Evolutionary conservation across 2,329 filamentous ascomycete genomes (phyloP).

Genomic region (Colletotrichum sp.): DNA sequence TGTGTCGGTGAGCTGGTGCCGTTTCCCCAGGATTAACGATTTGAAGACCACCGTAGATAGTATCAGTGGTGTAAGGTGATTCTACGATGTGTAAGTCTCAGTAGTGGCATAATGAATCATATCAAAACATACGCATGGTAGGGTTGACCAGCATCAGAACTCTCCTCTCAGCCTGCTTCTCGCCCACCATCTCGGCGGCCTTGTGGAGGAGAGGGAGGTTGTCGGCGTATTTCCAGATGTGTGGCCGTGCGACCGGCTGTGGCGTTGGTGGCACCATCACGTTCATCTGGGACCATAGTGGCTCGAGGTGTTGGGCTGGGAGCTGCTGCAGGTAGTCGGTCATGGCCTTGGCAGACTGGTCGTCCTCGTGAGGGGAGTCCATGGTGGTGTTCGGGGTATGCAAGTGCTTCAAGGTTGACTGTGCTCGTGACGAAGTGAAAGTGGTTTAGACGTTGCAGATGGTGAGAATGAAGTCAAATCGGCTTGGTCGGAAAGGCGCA

Average conservation of each 20-base stretch:
- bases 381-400: neutral
- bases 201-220: conserved; percentile 37
- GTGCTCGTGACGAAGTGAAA: neutral
- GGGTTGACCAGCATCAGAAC: conserved; percentile 49
- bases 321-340: conserved; percentile 31
- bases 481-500: neutral
- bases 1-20: conserved; percentile 60
- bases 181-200: conserved; percentile 39
- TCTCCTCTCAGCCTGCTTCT: conserved; percentile 45
- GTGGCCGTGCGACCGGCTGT: conserved; percentile 45
- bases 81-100: conserved; percentile 31
- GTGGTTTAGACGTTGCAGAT: accelerated
- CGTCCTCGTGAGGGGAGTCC: conserved; percentile 3
- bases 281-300: conserved; percentile 55
- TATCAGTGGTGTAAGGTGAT: conserved; percentile 62
- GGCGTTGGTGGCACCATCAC: conserved; percentile 50
- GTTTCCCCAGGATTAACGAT: conserved; percentile 61
- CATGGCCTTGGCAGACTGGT: conserved; percentile 29
- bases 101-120: neutral
- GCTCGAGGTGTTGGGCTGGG: conserved; percentile 37
- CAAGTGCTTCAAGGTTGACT: neutral
- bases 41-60: conserved; percentile 62
- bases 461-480: accelerated
- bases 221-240: conserved; percentile 42
- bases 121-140: conserved; percentile 30